A percentile compares a stretch with the other conserved stretches of the same genome.
Evolutionary conservation across 2,329 filamentous ascomycete genomes (phyloP).

Genomic region (Penicillium brevicompactum): DNA sequence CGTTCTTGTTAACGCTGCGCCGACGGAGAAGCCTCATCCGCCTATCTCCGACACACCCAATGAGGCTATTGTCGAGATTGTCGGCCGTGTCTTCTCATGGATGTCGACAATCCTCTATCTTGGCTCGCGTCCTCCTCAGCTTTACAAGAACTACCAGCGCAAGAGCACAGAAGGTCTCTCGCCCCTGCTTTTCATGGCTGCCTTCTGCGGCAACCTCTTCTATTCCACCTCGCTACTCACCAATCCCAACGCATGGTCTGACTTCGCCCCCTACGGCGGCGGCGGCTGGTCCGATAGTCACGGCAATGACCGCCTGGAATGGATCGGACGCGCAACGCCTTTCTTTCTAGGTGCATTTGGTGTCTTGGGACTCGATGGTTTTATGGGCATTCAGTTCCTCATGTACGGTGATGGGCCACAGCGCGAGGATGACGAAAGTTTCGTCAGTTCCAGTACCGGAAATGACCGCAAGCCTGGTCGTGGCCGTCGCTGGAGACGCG

Average conservation of each 20-base stretch:
- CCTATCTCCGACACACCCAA: constrained; percentile 20
- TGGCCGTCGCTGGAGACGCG: constrained; percentile 56
- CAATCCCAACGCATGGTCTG: constrained; percentile 65
- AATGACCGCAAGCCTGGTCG: constrained; percentile 46
- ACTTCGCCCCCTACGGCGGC: constrained; percentile 58
- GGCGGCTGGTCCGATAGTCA: constrained; percentile 62
- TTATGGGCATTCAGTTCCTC: constrained; percentile 64
- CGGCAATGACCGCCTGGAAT: constrained; percentile 58
- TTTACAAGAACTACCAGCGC: constrained; percentile 66
- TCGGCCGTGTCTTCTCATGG: constrained; percentile 59
- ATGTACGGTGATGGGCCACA: constrained; percentile 56
- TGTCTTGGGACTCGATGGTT: constrained; percentile 63
- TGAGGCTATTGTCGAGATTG: constrained; percentile 42
- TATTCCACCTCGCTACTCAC: constrained; percentile 64
- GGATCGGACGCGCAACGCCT: constrained; percentile 61
- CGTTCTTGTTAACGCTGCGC: constrained; percentile 45
- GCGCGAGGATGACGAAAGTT: constrained; percentile 15
- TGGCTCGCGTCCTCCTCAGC: constrained; percentile 63
- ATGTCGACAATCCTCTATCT: constrained; percentile 60
- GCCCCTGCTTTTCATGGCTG: constrained; percentile 65
- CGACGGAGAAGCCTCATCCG: constrained; percentile 32
- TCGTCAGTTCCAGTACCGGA: constrained; percentile 26
- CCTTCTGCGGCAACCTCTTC: constrained; percentile 69
- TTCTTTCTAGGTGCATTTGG: constrained; percentile 69
- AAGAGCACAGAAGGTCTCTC: constrained; percentile 66